These are phyloP conservation scores for Murraya koenigii DNA, from an alignment of 345 rosid genomes.

Conservation along the genomic window DNA sequence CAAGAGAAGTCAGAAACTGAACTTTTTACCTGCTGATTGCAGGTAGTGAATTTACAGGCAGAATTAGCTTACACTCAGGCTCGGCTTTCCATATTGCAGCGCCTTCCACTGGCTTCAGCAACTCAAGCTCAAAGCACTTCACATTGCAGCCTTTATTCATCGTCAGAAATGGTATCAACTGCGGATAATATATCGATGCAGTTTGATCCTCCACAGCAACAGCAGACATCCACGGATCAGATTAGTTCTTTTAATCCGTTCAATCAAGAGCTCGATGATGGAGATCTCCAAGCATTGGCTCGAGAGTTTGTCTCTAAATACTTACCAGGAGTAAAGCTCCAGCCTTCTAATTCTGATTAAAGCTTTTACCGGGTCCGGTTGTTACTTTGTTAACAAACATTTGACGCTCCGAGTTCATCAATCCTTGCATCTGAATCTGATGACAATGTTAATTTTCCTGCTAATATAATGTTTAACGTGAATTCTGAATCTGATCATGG, in stretches of 20 bases:
- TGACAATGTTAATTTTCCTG: neutral
- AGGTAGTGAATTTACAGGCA: conserved; percentile 81
- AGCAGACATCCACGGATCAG: conserved; percentile 3
- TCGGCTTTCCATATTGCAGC: conserved; percentile 50
- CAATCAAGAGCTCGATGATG: conserved; percentile 26
- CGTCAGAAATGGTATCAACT: conserved; percentile 20
- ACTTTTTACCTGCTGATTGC: neutral
- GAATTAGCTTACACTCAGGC: conserved; percentile 73
- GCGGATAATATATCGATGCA: conserved; percentile 24
- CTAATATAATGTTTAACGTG: neutral
- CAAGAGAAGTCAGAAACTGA: too few species aligned
- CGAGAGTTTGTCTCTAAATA: conserved; percentile 47
- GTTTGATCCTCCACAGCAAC: conserved; percentile 25
- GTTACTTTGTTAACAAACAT: conserved; percentile 1
- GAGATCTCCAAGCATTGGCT: conserved; percentile 43
- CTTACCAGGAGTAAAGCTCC: conserved; percentile 38
- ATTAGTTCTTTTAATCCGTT: conserved; percentile 5
- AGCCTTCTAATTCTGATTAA: conserved; percentile 28
- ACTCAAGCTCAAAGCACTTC: conserved; percentile 19
- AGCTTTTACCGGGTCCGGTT: neutral
- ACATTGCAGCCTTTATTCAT: conserved; percentile 10
- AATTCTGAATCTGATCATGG: neutral
- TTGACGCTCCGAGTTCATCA: neutral
- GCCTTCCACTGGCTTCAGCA: conserved; percentile 23
- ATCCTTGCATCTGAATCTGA: neutral